Base-by-base conservation (phyloP, 768 basidiomycete genomes). In the Agrocybe pediades region DNA sequence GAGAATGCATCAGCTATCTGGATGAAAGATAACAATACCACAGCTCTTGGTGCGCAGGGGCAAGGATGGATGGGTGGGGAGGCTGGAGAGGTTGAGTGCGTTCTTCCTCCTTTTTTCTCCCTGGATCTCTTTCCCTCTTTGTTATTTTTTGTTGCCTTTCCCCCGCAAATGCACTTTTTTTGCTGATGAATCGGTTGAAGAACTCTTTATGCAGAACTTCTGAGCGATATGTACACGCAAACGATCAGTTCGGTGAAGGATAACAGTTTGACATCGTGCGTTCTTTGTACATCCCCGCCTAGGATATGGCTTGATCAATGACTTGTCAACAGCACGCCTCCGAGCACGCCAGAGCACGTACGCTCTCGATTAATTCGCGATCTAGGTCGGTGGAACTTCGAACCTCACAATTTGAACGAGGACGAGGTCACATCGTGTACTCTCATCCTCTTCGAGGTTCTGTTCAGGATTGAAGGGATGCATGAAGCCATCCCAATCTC, bases 331-430 rank as follows among this genome's bases (percentile, higher is more conserved):
- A 62, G 61, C 26, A 42, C 49, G 2, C 79, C 81, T 19, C 69
- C 80, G 40, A 70, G 79, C 53, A 71, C 82, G 21, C 69, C 81
- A 25, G 65, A 68, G 30, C 73, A 74, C 17, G 81, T 78, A 26
- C 83, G 92, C 55, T 65, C 68, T 19, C 77, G 83, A 21, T 80
- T 97, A 45, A 87, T 96, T 60, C 67, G 72, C 19, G 74, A 78
- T 0, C 77, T 97, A 13, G 85, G 88, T 53, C 79, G 77, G 11
- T 99, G 96, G 96, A 75, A 88, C 58, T 99, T 98, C 66, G 89
- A 97, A 65, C 95, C 96, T 3, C 87, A 91, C 70, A 80, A 80
- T 33, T 81, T 97, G 30, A 81, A 86, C 19, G 86, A 92, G 49
- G 88, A 90, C 49, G 92, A 98, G 69, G 78, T 93, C 9, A 74